phyloP scores from a whole-genome alignment of 208 protist species.

The Crithidia sp. region DNA sequence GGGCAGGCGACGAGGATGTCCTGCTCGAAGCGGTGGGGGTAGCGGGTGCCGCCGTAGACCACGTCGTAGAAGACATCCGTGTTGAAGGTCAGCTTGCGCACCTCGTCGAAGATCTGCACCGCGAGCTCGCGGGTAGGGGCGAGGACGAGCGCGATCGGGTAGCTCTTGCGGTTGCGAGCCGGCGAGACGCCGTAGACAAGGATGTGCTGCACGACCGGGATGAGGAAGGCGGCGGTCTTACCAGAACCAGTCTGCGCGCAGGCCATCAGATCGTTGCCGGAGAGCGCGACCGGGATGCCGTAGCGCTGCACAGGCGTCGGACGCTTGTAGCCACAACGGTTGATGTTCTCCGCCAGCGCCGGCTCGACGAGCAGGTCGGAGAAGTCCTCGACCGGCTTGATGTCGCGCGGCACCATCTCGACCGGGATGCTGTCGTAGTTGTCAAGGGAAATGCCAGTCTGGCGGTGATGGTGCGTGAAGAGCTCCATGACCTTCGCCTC shows the following conservation, averaged over 20 bases:
- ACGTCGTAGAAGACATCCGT: constrained; percentile 94
- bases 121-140: constrained; percentile 97
- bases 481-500: constrained; percentile 74
- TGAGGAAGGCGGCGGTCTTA: constrained; percentile 98
- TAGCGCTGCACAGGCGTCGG: constrained; percentile 99
- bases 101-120: constrained; percentile 96
- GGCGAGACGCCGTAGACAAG: constrained; percentile 87
- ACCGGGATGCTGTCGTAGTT: constrained; percentile 89
- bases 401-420: constrained; percentile 80
- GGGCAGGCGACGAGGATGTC: constrained; percentile 95
- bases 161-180: constrained; percentile 52
- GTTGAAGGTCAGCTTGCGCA: constrained; percentile 95
- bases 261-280: constrained; percentile 96
- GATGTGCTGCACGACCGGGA: constrained; percentile 97
- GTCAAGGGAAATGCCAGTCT: constrained; percentile 80
- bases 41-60: constrained; percentile 97
- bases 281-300: constrained; percentile 94
- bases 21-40: constrained; percentile 93
- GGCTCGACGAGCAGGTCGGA: constrained; percentile 85
- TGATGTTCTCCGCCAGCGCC: constrained; percentile 94
- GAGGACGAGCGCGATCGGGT: constrained; percentile 91
- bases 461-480: constrained; percentile 76
- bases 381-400: constrained; percentile 82
- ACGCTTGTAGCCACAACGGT: constrained; percentile 93
- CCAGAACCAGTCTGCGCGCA: constrained; percentile 99